Conservation (phyloP, 495 filamentous ascomycete species). For the Penicillium chermesinum region DNA sequence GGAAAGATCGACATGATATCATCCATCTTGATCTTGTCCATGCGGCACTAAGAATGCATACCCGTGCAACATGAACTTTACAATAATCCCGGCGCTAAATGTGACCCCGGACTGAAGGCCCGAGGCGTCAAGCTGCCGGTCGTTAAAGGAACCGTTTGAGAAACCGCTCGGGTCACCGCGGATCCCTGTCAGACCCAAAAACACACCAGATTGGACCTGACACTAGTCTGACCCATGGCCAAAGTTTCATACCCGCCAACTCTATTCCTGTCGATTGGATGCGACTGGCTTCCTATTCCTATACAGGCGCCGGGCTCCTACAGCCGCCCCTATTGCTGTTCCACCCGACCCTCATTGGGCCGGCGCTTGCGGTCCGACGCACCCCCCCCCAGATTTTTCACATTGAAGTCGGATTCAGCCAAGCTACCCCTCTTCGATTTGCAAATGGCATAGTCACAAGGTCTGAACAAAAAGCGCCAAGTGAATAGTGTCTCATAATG, state of each 20-base stretch:
- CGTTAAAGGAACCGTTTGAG: conserved; percentile 3
- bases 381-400: no score
- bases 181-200: conserved; percentile 16
- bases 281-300: neutral
- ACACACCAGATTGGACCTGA: no score
- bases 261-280: neutral
- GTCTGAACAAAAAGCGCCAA: neutral
- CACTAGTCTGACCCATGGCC: conserved; percentile 17
- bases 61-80: conserved; percentile 3
- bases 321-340: no score
- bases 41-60: conserved; percentile 16
- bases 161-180: conserved; percentile 14
- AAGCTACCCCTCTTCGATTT: neutral
- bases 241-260: conserved; percentile 13
- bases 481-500: neutral
- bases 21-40: conserved; percentile 15
- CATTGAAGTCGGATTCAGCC: no score
- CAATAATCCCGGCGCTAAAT: conserved; percentile 1
- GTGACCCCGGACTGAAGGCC: neutral
- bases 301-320: no score
- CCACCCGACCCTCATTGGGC: no score
- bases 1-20: conserved; percentile 10
- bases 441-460: neutral
- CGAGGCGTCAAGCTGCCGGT: conserved; percentile 16
- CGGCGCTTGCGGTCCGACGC: no score